Evolutionary conservation across 345 rosid species (phyloP).

Genomic region (Syzygium grande): DNA sequence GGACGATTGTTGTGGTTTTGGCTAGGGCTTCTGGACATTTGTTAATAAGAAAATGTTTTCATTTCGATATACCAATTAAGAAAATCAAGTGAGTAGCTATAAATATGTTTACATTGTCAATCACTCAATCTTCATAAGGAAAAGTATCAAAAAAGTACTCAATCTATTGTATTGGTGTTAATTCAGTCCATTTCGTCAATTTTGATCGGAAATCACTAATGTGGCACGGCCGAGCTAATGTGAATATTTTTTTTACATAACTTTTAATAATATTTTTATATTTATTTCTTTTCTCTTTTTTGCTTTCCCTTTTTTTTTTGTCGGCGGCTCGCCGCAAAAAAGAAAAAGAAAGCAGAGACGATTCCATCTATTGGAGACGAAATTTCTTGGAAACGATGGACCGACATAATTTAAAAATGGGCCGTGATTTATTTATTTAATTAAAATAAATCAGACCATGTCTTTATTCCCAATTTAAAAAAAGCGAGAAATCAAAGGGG

Average conservation of each 20-base stretch:
- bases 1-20: neutral
- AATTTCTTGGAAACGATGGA: neutral
- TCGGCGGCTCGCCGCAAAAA: neutral
- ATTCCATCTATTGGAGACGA: neutral
- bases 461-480: neutral
- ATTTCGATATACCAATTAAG: neutral
- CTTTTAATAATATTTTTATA: no score
- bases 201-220: no score
- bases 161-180: rapidly evolving
- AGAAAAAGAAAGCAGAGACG: neutral
- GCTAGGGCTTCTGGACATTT: neutral
- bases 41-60: neutral
- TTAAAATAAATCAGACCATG: neutral
- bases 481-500: neutral
- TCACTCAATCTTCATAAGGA: neutral
- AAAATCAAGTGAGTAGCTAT: neutral
- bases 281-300: no score
- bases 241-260: no score
- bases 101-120: neutral
- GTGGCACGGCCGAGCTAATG: rapidly evolving
- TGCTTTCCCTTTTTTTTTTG: no score
- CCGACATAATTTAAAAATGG: neutral
- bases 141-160: no score
- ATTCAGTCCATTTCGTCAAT: no score
- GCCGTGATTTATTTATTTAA: neutral